Evolutionary conservation across 768 basidiomycete species (phyloP).

Genomic region (Sarcomyxa edulis): DNA sequence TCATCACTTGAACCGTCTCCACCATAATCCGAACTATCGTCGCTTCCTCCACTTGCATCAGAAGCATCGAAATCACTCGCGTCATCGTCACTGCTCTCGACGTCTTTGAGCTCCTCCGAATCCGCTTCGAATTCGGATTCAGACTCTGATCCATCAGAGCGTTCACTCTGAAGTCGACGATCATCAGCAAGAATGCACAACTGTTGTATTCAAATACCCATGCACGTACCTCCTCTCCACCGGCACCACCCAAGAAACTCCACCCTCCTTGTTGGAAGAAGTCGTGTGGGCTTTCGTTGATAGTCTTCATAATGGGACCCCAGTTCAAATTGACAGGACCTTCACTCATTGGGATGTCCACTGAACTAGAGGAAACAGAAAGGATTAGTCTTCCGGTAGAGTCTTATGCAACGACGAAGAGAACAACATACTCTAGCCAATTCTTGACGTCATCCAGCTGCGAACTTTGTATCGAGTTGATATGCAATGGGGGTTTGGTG

Average conservation of each 20-base stretch:
- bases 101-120: constrained; percentile 49
- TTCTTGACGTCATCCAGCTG: constrained; percentile 98
- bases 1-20: constrained; percentile 58
- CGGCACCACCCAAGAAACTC: constrained; percentile 78
- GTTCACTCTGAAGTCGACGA: constrained; percentile 28
- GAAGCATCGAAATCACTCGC: constrained; percentile 71
- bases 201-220: not conserved
- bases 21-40: constrained; percentile 60
- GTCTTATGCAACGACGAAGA: constrained; percentile 1
- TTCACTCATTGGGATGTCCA: constrained; percentile 94
- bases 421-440: constrained; percentile 84
- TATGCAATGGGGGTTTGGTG: constrained; percentile 85
- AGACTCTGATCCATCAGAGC: constrained; percentile 40
- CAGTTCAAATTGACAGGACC: constrained; percentile 97
- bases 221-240: constrained; percentile 65
- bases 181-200: constrained; percentile 3
- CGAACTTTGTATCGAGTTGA: constrained; percentile 89
- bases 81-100: constrained; percentile 42
- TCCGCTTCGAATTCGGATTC: constrained; percentile 47
- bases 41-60: constrained; percentile 58
- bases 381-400: constrained; percentile 8
- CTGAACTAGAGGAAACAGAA: constrained; percentile 58
- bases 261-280: constrained; percentile 98
- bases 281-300: constrained; percentile 91
- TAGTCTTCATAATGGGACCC: constrained; percentile 98